These are phyloP conservation scores for Macadamia integrifolia DNA, from an alignment of 164 flowering plant species.

Conservation along the genomic window DNA sequence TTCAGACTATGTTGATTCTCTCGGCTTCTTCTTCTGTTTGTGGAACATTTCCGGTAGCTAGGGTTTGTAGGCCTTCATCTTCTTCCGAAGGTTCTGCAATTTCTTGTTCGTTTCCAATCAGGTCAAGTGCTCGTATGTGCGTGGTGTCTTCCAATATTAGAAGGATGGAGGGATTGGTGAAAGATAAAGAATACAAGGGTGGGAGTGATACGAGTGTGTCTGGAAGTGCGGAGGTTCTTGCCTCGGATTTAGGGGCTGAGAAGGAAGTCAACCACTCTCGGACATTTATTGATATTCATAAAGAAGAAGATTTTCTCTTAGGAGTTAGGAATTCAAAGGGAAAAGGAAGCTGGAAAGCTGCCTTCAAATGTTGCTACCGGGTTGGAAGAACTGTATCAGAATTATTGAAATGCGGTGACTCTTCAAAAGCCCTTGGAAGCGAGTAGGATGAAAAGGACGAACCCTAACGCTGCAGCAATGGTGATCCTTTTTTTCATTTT, in stretches of 20 bases:
- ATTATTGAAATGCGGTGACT: too few species aligned
- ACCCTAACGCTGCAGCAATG: too few species aligned
- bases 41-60: slow-evolving; percentile 14
- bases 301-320: slow-evolving; percentile 36
- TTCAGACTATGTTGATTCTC: slow-evolving; percentile 21
- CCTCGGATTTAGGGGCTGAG: slow-evolving; percentile 7
- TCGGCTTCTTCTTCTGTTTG: slow-evolving; percentile 17
- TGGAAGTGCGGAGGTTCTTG: slow-evolving; percentile 1
- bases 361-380: too few species aligned
- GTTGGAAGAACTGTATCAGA: too few species aligned
- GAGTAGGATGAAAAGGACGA: too few species aligned
- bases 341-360: too few species aligned
- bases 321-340: too few species aligned
- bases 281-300: slow-evolving; percentile 39
- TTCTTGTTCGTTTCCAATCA: slow-evolving; percentile 5
- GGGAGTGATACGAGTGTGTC: not conserved
- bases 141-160: slow-evolving; percentile 11
- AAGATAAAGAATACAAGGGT: slow-evolving; percentile 25
- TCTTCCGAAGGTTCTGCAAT: slow-evolving; percentile 6
- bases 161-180: slow-evolving; percentile 40
- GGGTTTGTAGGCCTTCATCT: slow-evolving; percentile 17
- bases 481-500: too few species aligned
- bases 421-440: too few species aligned
- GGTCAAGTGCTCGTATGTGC: slow-evolving; percentile 9
- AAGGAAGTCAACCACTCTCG: slow-evolving; percentile 25